phyloP scores from a whole-genome alignment of 352 stramenopile species.

The Phytophthora quininea region DNA sequence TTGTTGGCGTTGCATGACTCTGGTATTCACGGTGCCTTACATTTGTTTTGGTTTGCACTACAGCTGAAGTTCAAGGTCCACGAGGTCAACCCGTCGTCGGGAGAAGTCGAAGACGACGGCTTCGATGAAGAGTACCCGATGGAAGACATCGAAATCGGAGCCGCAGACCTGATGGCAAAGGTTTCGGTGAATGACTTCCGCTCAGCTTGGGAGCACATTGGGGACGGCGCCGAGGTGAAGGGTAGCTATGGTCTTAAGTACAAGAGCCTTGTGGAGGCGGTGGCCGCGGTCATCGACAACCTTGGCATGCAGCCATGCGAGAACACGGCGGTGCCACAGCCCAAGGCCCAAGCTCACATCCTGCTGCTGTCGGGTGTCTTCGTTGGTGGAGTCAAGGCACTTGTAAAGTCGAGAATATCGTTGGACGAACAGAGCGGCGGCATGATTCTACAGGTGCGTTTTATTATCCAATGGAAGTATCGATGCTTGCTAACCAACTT shows the following conservation, averaged over 20 bases:
- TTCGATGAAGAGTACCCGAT: constrained; percentile 99
- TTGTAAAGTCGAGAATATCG: constrained; percentile 96
- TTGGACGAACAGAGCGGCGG: constrained; percentile 89
- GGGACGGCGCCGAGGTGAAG: constrained; percentile 94
- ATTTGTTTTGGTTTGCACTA: constrained; percentile 5
- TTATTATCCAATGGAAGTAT: neutral
- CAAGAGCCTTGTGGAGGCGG: constrained; percentile 96
- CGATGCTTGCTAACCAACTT: constrained; percentile 12
- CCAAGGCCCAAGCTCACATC: constrained; percentile 95
- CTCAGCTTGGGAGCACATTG: constrained; percentile 95
- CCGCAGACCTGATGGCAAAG: constrained; percentile 98
- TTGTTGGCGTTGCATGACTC: neutral
- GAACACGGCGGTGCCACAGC: constrained; percentile 89
- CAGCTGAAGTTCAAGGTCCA: constrained; percentile 96
- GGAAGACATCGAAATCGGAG: constrained; percentile 96
- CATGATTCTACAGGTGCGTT: constrained; percentile 90
- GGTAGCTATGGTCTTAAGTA: constrained; percentile 97
- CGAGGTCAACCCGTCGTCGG: constrained; percentile 95
- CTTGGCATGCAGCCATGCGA: constrained; percentile 98
- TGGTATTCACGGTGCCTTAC: constrained; percentile 6
- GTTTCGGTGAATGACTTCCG: constrained; percentile 96
- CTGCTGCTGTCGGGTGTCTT: constrained; percentile 97
- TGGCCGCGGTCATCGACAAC: constrained; percentile 96
- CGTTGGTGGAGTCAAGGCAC: constrained; percentile 93
- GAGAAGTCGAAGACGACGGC: constrained; percentile 88